Percentiles rank a stretch among this genome's conserved stretches.
Evolutionary conservation across 257 asterid genomes (phyloP).

Genomic region (Solanum piurae): DNA sequence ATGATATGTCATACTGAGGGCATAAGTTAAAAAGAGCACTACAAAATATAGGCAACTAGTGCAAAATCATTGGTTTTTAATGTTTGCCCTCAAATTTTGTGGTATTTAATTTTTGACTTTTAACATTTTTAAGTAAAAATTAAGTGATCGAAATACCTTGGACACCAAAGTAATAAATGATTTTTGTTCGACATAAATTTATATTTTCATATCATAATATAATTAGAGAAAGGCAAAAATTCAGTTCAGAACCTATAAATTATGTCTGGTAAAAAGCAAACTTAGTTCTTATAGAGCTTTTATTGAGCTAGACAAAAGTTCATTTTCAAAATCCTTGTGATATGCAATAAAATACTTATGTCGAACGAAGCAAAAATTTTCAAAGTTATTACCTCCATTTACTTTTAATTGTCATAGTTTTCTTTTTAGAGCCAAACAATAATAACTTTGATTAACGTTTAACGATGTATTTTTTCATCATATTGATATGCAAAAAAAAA

Average conservation of each 20-base stretch:
- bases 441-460: too few species aligned
- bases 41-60: background rate
- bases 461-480: fast-evolving
- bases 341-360: background rate
- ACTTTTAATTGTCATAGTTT: too few species aligned
- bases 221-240: background rate
- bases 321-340: too few species aligned
- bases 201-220: too few species aligned
- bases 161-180: background rate
- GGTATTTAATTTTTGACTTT: background rate
- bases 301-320: background rate
- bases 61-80: background rate
- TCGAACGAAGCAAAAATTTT: background rate
- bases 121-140: too few species aligned
- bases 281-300: background rate
- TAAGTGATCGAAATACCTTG: too few species aligned
- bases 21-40: background rate
- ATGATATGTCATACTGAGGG: background rate
- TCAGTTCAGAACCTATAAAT: fast-evolving
- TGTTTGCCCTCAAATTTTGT: background rate
- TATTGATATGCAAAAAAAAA: too few species aligned
- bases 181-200: too few species aligned
- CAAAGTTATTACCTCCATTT: fast-evolving
- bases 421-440: fast-evolving
- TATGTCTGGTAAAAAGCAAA: background rate